Evolutionary conservation across 371 early-diverging fungal species (phyloP), one percentile per base, ranked within the genome.

Genomic region (Lichtheimia hyalospora): DNA sequence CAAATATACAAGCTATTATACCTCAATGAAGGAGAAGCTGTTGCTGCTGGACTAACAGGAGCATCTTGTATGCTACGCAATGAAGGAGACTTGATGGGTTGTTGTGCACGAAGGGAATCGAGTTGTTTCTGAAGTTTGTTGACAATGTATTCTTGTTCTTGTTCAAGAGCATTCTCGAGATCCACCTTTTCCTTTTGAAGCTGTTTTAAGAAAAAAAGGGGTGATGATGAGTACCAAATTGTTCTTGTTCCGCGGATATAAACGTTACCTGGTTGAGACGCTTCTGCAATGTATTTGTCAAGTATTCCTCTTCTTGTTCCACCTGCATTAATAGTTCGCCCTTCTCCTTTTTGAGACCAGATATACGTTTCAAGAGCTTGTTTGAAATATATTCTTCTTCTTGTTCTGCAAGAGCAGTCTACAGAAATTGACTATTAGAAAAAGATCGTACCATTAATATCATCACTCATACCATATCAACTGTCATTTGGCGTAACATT

Each of bases 131-230:
- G 88, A 41, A 86, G 70, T 51, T 74, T 82, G 63, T 92, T 92
- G 41, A 92, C 91, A 57, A 92, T 83, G 54, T 84, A 87, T 71
- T 92, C 93, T 67, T 92, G 93, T 57, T 92, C 92, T 66, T 89
- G 91, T 58, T 92, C 93, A 61, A 92, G 69, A 4, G 89, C 86
- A 61, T 84, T 90, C 54, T 92, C 93, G 74, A 92, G 74, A 52
- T 91, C 88, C 59, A 91, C 79, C 69, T 92, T 92, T 66, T 92
- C 93, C 63, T 87, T 85, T 67, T 92, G 89, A 53, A 92, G 77
- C 74, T 79, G 46, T 5, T 2, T n/a, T 25, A 25, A 25, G 41
- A 54, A 16, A 42, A 49, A 4, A 12, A 0, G 16, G 24, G 18
- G 43, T 51, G 34, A 34, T 27, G 27, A 27, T 34, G 34, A 34